Conservation (phyloP, 441 rosid species). For the Mallotus repandus region DNA sequence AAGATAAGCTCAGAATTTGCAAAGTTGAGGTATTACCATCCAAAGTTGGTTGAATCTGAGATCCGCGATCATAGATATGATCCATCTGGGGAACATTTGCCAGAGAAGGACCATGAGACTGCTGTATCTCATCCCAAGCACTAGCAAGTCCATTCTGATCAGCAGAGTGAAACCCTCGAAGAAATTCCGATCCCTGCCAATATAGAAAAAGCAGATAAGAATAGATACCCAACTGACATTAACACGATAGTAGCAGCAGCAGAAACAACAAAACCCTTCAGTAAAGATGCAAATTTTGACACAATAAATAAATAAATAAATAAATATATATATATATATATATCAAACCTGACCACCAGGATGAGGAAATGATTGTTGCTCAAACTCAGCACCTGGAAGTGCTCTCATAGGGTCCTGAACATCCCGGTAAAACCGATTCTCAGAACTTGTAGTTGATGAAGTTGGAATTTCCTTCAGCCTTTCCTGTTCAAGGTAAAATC, state of each 20-base stretch:
- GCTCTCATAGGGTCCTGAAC: conserved; percentile 51
- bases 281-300: not conserved
- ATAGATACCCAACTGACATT: not conserved
- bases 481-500: conserved; percentile 48
- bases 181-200: conserved; percentile 70
- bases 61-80: conserved; percentile 35
- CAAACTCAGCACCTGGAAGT: conserved; percentile 85
- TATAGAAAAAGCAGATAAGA: not conserved
- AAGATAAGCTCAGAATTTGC: not conserved
- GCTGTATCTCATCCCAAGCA: conserved; percentile 87
- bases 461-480: conserved; percentile 80
- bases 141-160: conserved; percentile 66
- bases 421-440: conserved; percentile 46
- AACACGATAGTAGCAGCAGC: not conserved
- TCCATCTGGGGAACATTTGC: conserved; percentile 38
- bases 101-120: conserved; percentile 21
- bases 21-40: conserved; percentile 48
- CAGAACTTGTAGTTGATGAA: conserved; percentile 44
- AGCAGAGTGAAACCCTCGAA: conserved; percentile 57
- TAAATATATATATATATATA: no score
- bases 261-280: not conserved
- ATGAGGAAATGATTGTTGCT: conserved; percentile 47
- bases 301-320: no score
- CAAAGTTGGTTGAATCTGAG: conserved; percentile 51
- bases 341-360: conserved; percentile 67